Evolutionary conservation across 345 rosid species (phyloP).

Genomic region (Pistacia integerrima): DNA sequence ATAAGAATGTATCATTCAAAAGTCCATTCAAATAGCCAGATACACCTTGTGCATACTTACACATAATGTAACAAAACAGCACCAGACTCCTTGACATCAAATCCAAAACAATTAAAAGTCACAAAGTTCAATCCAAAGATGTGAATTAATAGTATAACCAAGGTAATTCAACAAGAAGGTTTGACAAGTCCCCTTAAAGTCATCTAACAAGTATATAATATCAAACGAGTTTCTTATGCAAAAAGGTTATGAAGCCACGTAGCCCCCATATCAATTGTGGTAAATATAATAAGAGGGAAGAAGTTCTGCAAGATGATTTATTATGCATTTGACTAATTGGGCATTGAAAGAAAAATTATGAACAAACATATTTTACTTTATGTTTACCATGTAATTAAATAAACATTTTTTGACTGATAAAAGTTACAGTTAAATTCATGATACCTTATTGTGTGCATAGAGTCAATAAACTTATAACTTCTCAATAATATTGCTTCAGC

Average conservation of each 20-base stretch:
- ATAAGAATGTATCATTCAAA: background rate
- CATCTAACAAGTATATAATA: no score
- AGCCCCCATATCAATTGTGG: no score
- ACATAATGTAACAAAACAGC: background rate
- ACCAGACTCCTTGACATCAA: background rate
- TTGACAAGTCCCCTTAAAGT: background rate
- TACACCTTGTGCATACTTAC: background rate
- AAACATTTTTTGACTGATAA: no score
- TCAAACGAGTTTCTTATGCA: no score
- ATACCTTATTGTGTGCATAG: no score
- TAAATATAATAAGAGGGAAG: no score
- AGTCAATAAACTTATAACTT: background rate
- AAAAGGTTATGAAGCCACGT: no score
- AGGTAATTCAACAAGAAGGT: background rate
- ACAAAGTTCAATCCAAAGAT: background rate
- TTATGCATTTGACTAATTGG: background rate
- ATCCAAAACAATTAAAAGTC: background rate
- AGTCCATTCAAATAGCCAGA: background rate
- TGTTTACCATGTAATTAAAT: background rate
- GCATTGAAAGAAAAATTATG: background rate
- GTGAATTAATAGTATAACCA: background rate
- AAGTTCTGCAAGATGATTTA: no score
- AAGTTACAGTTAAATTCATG: no score
- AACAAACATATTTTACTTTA: background rate
- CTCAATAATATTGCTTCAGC: background rate